Evolutionary conservation across 2,329 filamentous ascomycete genomes (phyloP).

Genomic region (Cadophora sp.): DNA sequence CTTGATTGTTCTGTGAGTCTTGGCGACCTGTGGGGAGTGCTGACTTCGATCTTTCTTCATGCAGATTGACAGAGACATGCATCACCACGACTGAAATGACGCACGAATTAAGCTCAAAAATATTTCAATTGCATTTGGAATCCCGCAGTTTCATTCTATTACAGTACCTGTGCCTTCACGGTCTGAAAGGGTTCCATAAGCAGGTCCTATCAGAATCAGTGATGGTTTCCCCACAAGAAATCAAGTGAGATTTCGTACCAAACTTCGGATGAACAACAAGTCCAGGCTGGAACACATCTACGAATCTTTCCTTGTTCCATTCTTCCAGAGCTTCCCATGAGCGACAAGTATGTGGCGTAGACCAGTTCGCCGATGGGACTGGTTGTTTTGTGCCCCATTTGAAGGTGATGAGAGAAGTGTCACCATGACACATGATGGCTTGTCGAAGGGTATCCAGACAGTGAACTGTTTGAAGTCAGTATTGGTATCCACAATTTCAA

Average conservation of each 20-base stretch:
- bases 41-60: no score
- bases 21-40: no score
- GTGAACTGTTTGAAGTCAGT: neutral
- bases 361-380: constrained; percentile 1
- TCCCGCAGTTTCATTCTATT: neutral
- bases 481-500: neutral
- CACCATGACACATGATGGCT: constrained; percentile 9
- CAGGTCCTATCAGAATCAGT: neutral
- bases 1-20: no score
- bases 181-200: neutral
- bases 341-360: constrained; percentile 6
- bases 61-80: no score
- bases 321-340: neutral
- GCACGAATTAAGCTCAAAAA: no score
- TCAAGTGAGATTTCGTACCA: neutral
- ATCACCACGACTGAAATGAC: no score
- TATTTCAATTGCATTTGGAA: neutral
- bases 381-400: constrained; percentile 10
- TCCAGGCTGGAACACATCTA: constrained; percentile 1
- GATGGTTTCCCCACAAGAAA: neutral
- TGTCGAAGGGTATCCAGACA: constrained; percentile 4
- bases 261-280: constrained; percentile 4
- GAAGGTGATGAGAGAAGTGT: constrained; percentile 6
- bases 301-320: constrained; percentile 4
- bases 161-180: constrained; percentile 7